A percentile compares a stretch with the other conserved stretches of the same genome.
Conservation (phyloP, 1,139 yeast genomes). For the Geotrichum candidum region DNA sequence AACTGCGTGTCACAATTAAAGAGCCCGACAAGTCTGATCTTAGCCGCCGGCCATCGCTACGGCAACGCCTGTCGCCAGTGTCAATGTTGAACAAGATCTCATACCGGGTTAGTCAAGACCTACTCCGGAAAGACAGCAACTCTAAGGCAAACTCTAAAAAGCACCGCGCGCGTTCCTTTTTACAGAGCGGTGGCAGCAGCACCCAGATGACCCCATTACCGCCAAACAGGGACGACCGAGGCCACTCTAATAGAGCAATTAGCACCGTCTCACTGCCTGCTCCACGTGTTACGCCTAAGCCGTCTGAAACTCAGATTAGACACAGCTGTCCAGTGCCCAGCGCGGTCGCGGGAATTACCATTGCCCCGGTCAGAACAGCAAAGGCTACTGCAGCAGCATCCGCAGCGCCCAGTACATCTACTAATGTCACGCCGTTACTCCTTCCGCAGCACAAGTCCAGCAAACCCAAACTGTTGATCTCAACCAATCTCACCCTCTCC, state of each 20-base stretch:
- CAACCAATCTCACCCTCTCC: not conserved
- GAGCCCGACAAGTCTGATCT: not conserved
- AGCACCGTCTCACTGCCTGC: not conserved
- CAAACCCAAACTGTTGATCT: not conserved
- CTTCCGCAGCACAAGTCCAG: not conserved
- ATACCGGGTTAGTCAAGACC: slow-evolving; percentile 6
- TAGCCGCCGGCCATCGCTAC: not conserved
- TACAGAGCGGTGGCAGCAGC: not conserved
- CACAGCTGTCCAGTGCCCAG: not conserved
- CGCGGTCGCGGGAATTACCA: not conserved
- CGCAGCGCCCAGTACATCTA: not conserved
- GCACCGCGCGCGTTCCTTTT: not conserved
- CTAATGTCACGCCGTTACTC: not conserved
- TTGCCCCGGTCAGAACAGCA: not conserved
- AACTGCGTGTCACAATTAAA: not conserved
- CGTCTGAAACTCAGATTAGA: not conserved
- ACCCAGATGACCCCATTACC: not conserved
- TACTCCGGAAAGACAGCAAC: not conserved
- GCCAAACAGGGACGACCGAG: not conserved
- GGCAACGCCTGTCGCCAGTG: slow-evolving; percentile 1
- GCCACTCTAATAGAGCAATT: not conserved
- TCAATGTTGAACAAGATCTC: slow-evolving; percentile 3
- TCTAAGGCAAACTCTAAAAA: not conserved
- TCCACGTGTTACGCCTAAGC: not conserved
- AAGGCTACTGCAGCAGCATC: not conserved